Evolutionary conservation across 2,329 filamentous ascomycete species (phyloP).

Genomic region (Thelonectria olida): DNA sequence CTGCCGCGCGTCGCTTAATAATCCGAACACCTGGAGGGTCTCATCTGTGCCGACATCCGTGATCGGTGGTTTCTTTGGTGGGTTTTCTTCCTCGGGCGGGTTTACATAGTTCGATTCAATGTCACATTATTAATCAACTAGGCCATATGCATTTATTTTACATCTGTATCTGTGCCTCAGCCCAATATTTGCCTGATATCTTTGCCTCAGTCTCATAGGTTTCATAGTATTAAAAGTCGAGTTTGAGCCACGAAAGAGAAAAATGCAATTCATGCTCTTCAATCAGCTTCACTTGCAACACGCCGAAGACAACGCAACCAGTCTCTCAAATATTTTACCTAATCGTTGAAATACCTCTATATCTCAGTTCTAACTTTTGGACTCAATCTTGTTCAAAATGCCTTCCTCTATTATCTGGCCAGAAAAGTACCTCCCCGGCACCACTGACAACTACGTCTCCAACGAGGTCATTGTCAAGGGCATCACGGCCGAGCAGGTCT

Average conservation of each 20-base stretch:
- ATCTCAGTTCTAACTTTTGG: not conserved
- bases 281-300: not conserved
- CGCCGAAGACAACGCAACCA: not conserved
- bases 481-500: conserved; percentile 38
- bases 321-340: not conserved
- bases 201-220: conserved; percentile 17
- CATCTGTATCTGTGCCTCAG: not conserved
- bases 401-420: conserved; percentile 37
- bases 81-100: not conserved
- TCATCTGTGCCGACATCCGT: not conserved
- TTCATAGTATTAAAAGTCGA: conserved; percentile 3
- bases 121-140: not conserved
- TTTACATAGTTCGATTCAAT: not conserved
- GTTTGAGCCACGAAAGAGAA: not conserved
- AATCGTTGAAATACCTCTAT: not conserved
- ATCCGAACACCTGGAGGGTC: not conserved
- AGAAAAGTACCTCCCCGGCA: conserved; percentile 38
- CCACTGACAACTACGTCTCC: conserved; percentile 43
- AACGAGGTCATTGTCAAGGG: conserved; percentile 42
- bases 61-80: not conserved
- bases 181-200: conserved; percentile 10
- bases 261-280: not conserved
- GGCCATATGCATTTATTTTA: not conserved
- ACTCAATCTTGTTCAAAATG: conserved; percentile 1
- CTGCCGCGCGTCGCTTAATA: conserved; percentile 3